These are phyloP conservation scores for Vigna angularis DNA, from an alignment of 306 rosid species.

Conservation along the genomic window DNA sequence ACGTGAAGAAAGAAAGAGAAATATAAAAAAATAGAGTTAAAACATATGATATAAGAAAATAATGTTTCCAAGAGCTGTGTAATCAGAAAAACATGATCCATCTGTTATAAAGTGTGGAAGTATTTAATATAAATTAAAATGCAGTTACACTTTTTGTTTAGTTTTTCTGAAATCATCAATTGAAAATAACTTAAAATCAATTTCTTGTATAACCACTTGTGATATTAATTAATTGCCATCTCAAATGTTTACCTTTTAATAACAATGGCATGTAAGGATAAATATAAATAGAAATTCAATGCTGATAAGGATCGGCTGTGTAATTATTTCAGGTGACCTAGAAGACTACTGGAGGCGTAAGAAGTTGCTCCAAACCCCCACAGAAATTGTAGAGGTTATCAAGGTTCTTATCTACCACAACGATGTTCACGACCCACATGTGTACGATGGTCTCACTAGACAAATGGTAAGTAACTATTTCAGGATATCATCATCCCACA, in stretches of 20 bases:
- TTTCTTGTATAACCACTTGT: background rate
- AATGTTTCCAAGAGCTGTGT: background rate
- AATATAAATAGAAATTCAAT: background rate
- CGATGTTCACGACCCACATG: slow-evolving; percentile 43
- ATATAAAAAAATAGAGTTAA: too few relatives aligned
- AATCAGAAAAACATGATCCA: background rate
- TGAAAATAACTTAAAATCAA: background rate
- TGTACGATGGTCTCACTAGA: slow-evolving; percentile 42
- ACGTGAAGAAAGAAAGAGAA: background rate
- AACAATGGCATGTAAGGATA: background rate
- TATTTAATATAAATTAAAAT: background rate
- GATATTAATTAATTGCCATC: background rate
- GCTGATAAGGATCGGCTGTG: background rate
- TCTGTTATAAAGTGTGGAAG: background rate
- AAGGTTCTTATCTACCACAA: slow-evolving; percentile 49
- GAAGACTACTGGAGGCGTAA: slow-evolving; percentile 48
- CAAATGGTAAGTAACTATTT: slow-evolving; percentile 41
- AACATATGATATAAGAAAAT: background rate
- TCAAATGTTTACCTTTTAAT: background rate
- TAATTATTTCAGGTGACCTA: slow-evolving; percentile 33
- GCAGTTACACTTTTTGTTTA: background rate
- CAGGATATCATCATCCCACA: too few relatives aligned
- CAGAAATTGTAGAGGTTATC: slow-evolving; percentile 55
- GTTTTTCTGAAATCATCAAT: background rate
- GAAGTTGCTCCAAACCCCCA: slow-evolving; percentile 53